phyloP scores from a whole-genome alignment of 2,329 filamentous ascomycete genomes.

The Penicillium sp. region DNA sequence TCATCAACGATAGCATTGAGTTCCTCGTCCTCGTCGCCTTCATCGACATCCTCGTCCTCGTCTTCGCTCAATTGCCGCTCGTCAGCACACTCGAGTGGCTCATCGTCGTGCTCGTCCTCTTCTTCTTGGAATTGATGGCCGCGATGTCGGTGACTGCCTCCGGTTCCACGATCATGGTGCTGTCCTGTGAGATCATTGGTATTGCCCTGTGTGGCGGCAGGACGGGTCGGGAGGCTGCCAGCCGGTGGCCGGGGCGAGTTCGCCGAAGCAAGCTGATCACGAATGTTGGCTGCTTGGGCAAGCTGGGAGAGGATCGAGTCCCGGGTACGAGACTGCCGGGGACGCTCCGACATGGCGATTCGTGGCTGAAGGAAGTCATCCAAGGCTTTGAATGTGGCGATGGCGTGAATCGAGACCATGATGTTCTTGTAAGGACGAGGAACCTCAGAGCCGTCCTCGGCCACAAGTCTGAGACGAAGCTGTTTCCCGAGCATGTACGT shows the following conservation, averaged over 20 bases:
- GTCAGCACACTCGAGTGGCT: slow-evolving; percentile 88
- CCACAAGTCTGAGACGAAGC: slow-evolving; percentile 83
- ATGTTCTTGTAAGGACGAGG: slow-evolving; percentile 88
- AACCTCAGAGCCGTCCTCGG: slow-evolving; percentile 86
- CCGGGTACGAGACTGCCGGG: slow-evolving; percentile 64
- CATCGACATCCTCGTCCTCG: slow-evolving; percentile 66
- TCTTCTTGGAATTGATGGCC: slow-evolving; percentile 62
- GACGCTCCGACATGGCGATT: slow-evolving; percentile 79
- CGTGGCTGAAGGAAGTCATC: slow-evolving; percentile 94
- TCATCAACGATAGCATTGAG: slow-evolving; percentile 91
- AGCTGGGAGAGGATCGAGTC: slow-evolving; percentile 73
- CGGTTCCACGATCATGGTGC: slow-evolving; percentile 47
- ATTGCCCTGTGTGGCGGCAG: slow-evolving; percentile 23
- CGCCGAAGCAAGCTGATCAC: slow-evolving; percentile 52
- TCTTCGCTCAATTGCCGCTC: slow-evolving; percentile 81
- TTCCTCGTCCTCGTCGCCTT: slow-evolving; percentile 60
- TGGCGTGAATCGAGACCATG: slow-evolving; percentile 98
- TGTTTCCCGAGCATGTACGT: slow-evolving; percentile 97
- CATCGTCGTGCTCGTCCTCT: slow-evolving; percentile 67
- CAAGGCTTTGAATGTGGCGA: slow-evolving; percentile 94
- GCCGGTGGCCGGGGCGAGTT: slow-evolving; percentile 30
- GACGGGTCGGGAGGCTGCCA: slow-evolving; percentile 24
- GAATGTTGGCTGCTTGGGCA: slow-evolving; percentile 71
- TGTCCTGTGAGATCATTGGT: slow-evolving; percentile 52
- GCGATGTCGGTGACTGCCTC: slow-evolving; percentile 67